These are phyloP conservation scores for Leccinum colubrinum DNA, from an alignment of 1,284 basidiomycete species.

Conservation along the genomic window DNA sequence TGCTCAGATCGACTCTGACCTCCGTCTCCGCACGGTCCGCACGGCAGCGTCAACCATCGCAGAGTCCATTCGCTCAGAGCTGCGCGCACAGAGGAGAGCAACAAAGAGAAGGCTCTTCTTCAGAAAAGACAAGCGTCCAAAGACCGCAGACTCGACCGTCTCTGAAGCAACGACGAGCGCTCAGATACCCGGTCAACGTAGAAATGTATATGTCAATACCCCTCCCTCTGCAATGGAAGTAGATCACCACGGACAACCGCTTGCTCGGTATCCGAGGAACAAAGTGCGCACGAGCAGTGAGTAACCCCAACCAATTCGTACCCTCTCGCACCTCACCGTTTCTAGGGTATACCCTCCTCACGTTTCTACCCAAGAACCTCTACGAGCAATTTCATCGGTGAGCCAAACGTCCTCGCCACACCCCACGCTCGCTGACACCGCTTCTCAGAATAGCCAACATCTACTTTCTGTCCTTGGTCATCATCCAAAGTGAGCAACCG, in stretches of 20 bases:
- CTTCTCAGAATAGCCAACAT: background rate
- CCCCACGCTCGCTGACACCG: background rate
- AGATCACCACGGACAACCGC: conserved; percentile 74
- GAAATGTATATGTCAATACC: conserved; percentile 78
- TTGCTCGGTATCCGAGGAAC: conserved; percentile 80
- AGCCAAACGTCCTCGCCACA: background rate
- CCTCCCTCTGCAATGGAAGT: conserved; percentile 64
- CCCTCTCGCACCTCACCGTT: background rate
- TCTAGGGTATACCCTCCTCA: background rate
- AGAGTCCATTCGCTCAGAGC: conserved; percentile 79
- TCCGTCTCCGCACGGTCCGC: conserved; percentile 82
- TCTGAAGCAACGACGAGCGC: conserved; percentile 20
- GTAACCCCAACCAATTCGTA: conserved; percentile 32
- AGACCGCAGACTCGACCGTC: conserved; percentile 31
- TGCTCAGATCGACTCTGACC: conserved; percentile 72
- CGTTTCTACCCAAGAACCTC: background rate
- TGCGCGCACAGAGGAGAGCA: conserved; percentile 63
- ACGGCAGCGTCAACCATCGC: conserved; percentile 89
- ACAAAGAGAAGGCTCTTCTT: conserved; percentile 61
- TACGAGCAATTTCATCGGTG: background rate
- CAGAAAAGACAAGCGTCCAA: conserved; percentile 46
- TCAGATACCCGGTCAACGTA: conserved; percentile 51
- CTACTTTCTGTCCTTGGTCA: background rate
- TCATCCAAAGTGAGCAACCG: conserved; percentile 60
- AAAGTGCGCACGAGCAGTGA: conserved; percentile 93